Base-by-base conservation (phyloP, 495 filamentous ascomycete genomes). In the Cercophora sp. region DNA sequence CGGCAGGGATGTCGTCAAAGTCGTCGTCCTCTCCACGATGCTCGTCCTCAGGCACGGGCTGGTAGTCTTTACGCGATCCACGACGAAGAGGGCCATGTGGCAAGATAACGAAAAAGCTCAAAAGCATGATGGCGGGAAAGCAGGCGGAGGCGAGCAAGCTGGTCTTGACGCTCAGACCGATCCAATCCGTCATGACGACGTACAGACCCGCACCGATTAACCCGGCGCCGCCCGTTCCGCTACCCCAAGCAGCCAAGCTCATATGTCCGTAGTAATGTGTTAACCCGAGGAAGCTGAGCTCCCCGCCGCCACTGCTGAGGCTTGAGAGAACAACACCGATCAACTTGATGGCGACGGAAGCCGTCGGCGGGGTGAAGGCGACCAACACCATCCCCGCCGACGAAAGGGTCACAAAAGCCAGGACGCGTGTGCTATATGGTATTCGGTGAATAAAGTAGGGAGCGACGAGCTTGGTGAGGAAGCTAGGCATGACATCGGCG, bases 221-320 rank as follows among this genome's bases (percentile, higher is more conserved):
- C 1, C 93, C 93, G 1, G 93, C 93, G 0, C 84, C 93, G 3
- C 93, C 93, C 0, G 93, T 97, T 0, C 93, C 93, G 60, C 85
- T 91, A 0, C 90, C 85, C 93, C 93, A 98, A 10, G 88, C 84
- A 4, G 92, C 93, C 36, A 97, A 72, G 57, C 88, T 91, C 65
- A 89, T 88, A n/a, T 78, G 82, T 0, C 93, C 93, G 57, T 96
- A 96, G 67, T 84, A 96, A 64, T 98, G 93, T 22, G 93, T 96
- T 59, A 98, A 64, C 3, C 88, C 85, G 13, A 98, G 68, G 61
- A 98, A 96, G 57, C 85, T 91, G 39, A 96, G 69, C 73, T 96
- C 93, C 5, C 93, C 93, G 5, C 74, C 85, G 8, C 93, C 93
- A 51, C 84, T 87, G 36, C 85, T 86, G 23, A 96, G 65, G 60